Base-by-base conservation (phyloP, 129 eudicot genomes). In the Chrysanthemum lavandulifolium region DNA sequence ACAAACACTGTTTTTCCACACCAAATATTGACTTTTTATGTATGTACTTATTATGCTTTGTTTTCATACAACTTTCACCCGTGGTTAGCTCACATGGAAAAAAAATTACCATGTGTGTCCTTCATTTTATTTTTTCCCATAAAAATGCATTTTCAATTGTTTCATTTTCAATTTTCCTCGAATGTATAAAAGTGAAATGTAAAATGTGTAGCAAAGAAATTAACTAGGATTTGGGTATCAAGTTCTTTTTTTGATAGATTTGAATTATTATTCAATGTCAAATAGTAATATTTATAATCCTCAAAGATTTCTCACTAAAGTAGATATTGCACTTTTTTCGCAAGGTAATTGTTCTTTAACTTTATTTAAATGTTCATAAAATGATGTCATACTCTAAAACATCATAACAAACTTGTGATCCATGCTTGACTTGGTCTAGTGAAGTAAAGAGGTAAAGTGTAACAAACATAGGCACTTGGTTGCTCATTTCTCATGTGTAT, bases 1-100 rank as follows among this genome's bases (percentile, higher is more conserved):
- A 27, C 51, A 19, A 7, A 16, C 52, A 23, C 25, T 18, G 14
- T 31, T 62, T 73, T 63, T 63, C 62, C 78, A 27, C 78, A 63
- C 47, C 78, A 73, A 63, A 63, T 52, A 63, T 73, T 73, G 78
- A 73, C 78, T 73, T 73, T 33, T 47, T 21, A 48, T 67, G 71
- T 67, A 45, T 48, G 71, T 48, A 47, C 71, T 14, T 61, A 23
- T 16, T 57, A 21, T 71, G 56, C 45, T 57, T 54, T 70, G 51
- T 48, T 49, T 61, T 50, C 52, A 33, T 33, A 15, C 13, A 50
- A 63, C 53, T 62, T 50, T 49, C 40, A 27, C 36, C 69, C 65
- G 68, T 72, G 68, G 49, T 58, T 71, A n/a, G 52, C 29, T 54
- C 43, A 56, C 19, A 70, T 71, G 54, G 15, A 4, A 54, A 69